Base-by-base conservation (phyloP, 1,139 yeast species). In the Pichia sp. region DNA sequence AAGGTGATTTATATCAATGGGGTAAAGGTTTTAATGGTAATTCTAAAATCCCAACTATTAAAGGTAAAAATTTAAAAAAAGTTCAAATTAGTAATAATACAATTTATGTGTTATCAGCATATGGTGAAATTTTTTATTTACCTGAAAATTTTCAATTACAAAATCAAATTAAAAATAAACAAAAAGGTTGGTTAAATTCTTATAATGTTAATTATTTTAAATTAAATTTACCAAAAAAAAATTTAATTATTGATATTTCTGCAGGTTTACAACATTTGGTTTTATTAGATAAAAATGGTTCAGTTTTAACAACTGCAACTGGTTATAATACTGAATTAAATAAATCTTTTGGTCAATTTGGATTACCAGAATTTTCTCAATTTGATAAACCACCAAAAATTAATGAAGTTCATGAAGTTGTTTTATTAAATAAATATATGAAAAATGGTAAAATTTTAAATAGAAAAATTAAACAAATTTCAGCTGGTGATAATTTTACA, bases 1-100 rank as follows among this genome's bases (percentile, higher is more conserved):
- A 76, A 30, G 97, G 97, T n/a, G 78, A 83, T 58, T 73, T 87
- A 28, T 81, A 79, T 51, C 86, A 83, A 61, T 86, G 89, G 84
- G 77, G 79, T 39, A 58, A 66, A 33, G 75, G 74, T 2, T 62
- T 60, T 38, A 50, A 47, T 26, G 64, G 60, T 5, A 58, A 59
- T 39, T 52, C 58, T 1, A 41, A 49, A 4, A 57, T 50, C 34
- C 59, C 64, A 27, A 76, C 82, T 2, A 55, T 70, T 47, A 67
- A 69, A 38, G 82, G 80, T 18, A 71, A 74, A 53, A 70, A 75
- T 11, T 60, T 82, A 31, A 54, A 49, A 2, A 62, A 68, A 48
- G 79, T 78, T 11, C 68, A 70, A 47, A 66, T 82, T 28, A 77
- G 89, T 5, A 75, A 74, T 46, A 76, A 78, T 26, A 71, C 63